These are phyloP conservation scores for Microcyclosporella mali DNA, from an alignment of 2,329 filamentous ascomycete genomes.

Conservation along the genomic window DNA sequence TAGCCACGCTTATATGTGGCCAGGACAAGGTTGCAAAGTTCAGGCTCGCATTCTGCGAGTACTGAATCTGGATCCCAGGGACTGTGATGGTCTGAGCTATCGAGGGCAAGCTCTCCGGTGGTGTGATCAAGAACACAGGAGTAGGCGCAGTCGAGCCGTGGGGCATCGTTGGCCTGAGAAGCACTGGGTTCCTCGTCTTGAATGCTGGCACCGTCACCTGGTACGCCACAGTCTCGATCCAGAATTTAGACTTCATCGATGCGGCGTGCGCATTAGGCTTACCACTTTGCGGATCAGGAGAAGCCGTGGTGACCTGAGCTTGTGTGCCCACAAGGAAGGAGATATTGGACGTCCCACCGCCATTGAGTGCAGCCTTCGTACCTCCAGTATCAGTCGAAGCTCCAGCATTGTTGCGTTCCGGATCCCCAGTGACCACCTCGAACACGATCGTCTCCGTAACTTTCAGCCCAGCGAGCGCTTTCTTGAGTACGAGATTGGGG, in stretches of 20 bases:
- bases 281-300: slow-evolving; percentile 4
- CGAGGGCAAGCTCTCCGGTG: slow-evolving; percentile 64
- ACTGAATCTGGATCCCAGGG: slow-evolving; percentile 34
- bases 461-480: slow-evolving; percentile 27
- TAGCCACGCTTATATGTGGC: slow-evolving; percentile 28
- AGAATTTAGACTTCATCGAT: slow-evolving; percentile 28
- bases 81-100: slow-evolving; percentile 56
- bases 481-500: slow-evolving; percentile 13
- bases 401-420: slow-evolving; percentile 6
- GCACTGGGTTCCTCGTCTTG: slow-evolving; percentile 10
- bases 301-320: not conserved
- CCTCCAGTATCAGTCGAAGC: too few relatives aligned
- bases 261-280: slow-evolving; percentile 26
- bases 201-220: slow-evolving; percentile 18
- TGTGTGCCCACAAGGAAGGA: slow-evolving; percentile 24
- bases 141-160: slow-evolving; percentile 4
- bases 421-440: slow-evolving; percentile 24
- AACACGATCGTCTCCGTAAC: slow-evolving; percentile 31
- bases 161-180: not conserved
- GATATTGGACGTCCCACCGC: slow-evolving; percentile 32
- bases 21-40: slow-evolving; percentile 27
- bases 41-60: slow-evolving; percentile 32
- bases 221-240: slow-evolving; percentile 29
- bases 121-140: slow-evolving; percentile 44
- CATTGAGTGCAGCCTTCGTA: slow-evolving; percentile 8